Evolutionary conservation across 805 yeast species (phyloP), one percentile per base, ranked within the genome.

Genomic region (Wickerhamomyces tratensis): DNA sequence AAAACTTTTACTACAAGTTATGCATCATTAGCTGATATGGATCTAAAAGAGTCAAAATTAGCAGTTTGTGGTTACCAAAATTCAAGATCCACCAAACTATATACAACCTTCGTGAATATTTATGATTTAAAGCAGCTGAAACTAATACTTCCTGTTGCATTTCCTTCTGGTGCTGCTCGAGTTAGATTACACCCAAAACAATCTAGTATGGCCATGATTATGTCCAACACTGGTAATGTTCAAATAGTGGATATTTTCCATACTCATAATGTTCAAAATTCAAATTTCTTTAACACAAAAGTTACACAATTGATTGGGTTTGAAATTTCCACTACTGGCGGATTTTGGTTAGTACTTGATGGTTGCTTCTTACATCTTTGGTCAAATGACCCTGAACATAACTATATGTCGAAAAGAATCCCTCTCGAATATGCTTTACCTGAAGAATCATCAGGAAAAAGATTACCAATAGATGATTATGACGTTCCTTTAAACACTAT

Each of bases 141-240:
- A 41, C 72, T 88, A 2, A 61, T 81, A 43, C 68, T 94, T 0
- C 96, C 97, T 4, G 69, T 91, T 7, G 77, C 96, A 5, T 87
- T 88, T 54, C 88, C 93, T 1, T 82, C 88, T 0, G 97, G 97
- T 11, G 96, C 98, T 1, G 72, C 84, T 9, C 84, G 74, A 56
- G 93, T 83, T 1, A 72, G 84, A 39, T 69, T 91, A 47, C 97
- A 91, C 63, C 97, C 98, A 7, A 82, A 84, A 46, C 57, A 88
- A 40, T 84, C 96, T 6, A 83, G 85, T 35, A 78, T 83, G 33
- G 76, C 87, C 38, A 59, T 87, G 5, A 78, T 86, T 7, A 82
- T 86, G 0, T 83, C 96, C 0, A 70, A 71, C 20, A 61, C 75
- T 25, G 98, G 98, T 14, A 91, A 87, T 46, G 66, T 93, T 44